Evolutionary conservation across 2,329 filamentous ascomycete species (phyloP).

Genomic region (Onygenales sp.): DNA sequence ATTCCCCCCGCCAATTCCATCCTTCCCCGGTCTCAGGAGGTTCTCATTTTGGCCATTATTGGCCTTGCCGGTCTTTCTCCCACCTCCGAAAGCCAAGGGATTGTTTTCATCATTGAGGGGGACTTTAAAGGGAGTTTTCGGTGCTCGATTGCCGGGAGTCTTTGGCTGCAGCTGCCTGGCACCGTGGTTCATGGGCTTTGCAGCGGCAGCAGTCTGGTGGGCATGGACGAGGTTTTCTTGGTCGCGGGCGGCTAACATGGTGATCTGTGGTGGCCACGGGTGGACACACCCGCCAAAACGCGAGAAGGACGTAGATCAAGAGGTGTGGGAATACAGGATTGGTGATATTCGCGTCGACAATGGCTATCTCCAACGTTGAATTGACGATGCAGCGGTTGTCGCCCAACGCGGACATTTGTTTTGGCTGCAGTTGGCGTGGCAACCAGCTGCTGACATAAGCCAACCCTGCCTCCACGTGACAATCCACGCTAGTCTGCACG

Average conservation of each 20-base stretch:
- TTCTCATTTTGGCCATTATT: constrained; percentile 43
- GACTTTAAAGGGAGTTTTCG: constrained; percentile 74
- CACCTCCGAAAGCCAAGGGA: constrained; percentile 45
- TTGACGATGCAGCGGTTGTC: too few relatives aligned
- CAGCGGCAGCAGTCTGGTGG: constrained; percentile 59
- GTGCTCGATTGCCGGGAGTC: constrained; percentile 65
- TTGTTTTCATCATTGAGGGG: constrained; percentile 79
- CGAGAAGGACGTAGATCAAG: too few relatives aligned
- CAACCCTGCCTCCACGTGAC: too few relatives aligned
- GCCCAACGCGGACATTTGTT: background rate
- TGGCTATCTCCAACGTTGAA: too few relatives aligned
- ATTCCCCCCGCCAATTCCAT: constrained; percentile 46
- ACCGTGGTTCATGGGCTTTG: constrained; percentile 63
- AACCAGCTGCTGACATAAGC: background rate
- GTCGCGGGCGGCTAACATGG: constrained; percentile 70
- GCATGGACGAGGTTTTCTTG: constrained; percentile 79
- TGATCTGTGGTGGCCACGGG: constrained; percentile 12
- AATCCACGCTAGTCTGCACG: too few relatives aligned
- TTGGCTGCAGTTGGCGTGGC: background rate
- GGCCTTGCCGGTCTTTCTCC: constrained; percentile 50
- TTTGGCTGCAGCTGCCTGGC: constrained; percentile 56
- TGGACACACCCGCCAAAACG: background rate
- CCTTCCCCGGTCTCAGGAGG: constrained; percentile 45
- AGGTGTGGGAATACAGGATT: too few relatives aligned
- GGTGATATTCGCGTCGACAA: too few relatives aligned